Percentiles rank a stretch among this genome's conserved stretches.
Evolutionary conservation across 1,284 basidiomycete genomes (phyloP).

Genomic region (Irpex lacteus): DNA sequence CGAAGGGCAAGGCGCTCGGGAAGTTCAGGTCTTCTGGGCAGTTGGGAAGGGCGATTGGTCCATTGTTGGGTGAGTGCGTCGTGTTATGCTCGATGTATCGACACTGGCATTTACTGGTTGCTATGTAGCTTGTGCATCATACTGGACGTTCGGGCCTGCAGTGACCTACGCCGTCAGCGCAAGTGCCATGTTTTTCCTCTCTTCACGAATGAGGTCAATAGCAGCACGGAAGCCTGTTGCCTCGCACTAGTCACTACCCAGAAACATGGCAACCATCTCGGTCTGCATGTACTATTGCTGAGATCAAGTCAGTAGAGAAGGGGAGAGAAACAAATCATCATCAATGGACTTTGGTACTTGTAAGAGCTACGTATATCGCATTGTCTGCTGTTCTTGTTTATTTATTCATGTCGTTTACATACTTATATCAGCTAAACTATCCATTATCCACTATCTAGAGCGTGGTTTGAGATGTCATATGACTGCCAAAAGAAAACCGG

Average conservation of each 20-base stretch:
- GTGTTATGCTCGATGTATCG: constrained; percentile 15
- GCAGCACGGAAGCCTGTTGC: constrained; percentile 17
- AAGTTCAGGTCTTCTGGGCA: constrained; percentile 86
- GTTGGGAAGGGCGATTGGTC: constrained; percentile 86
- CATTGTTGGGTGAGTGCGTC: constrained; percentile 75
- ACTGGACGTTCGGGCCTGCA: constrained; percentile 84
- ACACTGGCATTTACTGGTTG: constrained; percentile 6
- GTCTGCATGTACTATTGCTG: neutral
- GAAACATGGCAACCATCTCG: neutral
- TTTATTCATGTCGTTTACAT: neutral
- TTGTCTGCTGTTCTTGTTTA: neutral
- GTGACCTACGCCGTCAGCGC: constrained; percentile 71
- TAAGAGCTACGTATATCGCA: neutral
- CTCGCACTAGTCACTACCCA: neutral
- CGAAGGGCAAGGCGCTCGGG: constrained; percentile 84
- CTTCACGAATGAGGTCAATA: constrained; percentile 49
- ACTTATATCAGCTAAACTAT: neutral
- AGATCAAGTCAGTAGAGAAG: neutral
- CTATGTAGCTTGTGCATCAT: constrained; percentile 70
- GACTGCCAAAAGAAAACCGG: too few relatives aligned
- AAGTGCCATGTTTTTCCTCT: constrained; percentile 58
- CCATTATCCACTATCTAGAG: neutral
- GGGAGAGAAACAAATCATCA: neutral
- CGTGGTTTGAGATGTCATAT: too few relatives aligned
- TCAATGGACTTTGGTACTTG: neutral